phyloP scores from a whole-genome alignment of 2,329 filamentous ascomycete species.

The Erysiphe pulchra region DNA sequence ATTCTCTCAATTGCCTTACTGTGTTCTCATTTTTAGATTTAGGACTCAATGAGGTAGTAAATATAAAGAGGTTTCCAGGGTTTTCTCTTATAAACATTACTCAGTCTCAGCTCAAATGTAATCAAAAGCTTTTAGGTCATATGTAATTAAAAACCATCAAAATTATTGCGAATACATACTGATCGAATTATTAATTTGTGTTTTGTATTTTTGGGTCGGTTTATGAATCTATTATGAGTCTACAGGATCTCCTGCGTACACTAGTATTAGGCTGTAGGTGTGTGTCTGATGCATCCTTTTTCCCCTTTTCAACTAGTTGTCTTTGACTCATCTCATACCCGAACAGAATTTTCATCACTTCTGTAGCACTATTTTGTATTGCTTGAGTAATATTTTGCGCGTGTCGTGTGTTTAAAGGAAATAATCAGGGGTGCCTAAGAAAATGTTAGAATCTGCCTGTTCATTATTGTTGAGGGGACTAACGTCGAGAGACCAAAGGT shows the following conservation, averaged over 20 bases:
- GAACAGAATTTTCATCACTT: not conserved
- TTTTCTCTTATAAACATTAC: too few relatives aligned
- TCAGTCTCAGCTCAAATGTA: too few relatives aligned
- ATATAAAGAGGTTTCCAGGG: too few relatives aligned
- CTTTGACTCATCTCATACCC: not conserved
- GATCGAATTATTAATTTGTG: too few relatives aligned
- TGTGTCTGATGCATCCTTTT: not conserved
- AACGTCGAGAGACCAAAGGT: conserved; percentile 90
- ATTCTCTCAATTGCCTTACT: too few relatives aligned
- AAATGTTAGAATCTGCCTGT: conserved; percentile 2
- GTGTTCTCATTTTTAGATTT: too few relatives aligned
- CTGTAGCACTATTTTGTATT: not conserved
- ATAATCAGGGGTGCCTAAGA: conserved; percentile 67
- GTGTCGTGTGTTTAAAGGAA: conserved; percentile 45
- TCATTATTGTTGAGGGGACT: conserved; percentile 12
- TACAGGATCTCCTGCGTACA: not conserved
- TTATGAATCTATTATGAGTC: not conserved
- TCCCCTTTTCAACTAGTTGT: not conserved
- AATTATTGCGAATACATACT: too few relatives aligned
- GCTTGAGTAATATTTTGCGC: not conserved
- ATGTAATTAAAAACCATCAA: too few relatives aligned
- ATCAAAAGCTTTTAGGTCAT: too few relatives aligned
- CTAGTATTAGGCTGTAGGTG: not conserved
- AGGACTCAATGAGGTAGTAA: too few relatives aligned
- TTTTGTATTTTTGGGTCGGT: not conserved